Percentiles rank a stretch among this genome's conserved stretches.
phyloP scores from a whole-genome alignment of 2,329 filamentous ascomycete species.

The Ploettnerulaceae sp. region DNA sequence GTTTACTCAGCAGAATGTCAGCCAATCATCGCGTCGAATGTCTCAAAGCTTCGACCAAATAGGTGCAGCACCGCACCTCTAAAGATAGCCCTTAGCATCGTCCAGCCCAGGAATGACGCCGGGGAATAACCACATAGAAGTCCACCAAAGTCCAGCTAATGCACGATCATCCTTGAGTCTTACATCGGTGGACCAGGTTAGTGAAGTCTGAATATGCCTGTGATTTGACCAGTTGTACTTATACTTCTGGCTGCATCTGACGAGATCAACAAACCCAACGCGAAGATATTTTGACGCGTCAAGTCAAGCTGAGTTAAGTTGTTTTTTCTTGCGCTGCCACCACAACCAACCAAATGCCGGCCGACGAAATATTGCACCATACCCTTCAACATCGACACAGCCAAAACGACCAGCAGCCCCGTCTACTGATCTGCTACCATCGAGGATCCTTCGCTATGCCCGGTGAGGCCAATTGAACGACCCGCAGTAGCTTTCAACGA shows the following conservation, averaged over 20 bases:
- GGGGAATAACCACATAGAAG: neutral
- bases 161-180: slow-evolving; percentile 10
- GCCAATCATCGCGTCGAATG: slow-evolving; percentile 28
- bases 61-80: slow-evolving; percentile 1
- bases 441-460: slow-evolving; percentile 23
- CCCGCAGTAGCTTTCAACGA: slow-evolving; percentile 20
- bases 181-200: slow-evolving; percentile 2
- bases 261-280: neutral
- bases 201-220: neutral
- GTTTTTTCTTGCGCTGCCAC: slow-evolving; percentile 4
- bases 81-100: slow-evolving; percentile 9
- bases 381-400: slow-evolving; percentile 4
- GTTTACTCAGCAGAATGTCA: slow-evolving; percentile 15
- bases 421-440: slow-evolving; percentile 14
- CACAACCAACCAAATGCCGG: slow-evolving; percentile 18
- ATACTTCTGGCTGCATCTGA: neutral
- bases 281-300: neutral
- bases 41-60: neutral
- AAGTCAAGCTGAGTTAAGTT: slow-evolving; percentile 6
- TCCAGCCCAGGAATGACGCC: slow-evolving; percentile 12
- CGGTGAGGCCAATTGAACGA: slow-evolving; percentile 26
- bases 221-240: neutral
- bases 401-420: neutral
- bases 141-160: slow-evolving; percentile 3
- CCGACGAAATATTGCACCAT: slow-evolving; percentile 3